Conservation (phyloP, 1,284 basidiomycete species). For the Malassezia dermatis region DNA sequence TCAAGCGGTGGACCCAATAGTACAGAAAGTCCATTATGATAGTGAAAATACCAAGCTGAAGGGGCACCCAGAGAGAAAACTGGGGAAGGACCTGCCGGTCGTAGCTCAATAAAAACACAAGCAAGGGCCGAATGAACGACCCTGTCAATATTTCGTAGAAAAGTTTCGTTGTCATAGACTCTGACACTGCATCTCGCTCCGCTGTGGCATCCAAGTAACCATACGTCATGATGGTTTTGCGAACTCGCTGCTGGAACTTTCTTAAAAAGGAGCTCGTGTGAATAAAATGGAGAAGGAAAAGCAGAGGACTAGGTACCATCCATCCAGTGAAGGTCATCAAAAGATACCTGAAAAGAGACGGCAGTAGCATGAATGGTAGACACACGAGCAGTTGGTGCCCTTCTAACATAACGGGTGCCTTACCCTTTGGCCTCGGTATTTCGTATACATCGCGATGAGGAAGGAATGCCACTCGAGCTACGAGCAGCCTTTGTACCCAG, state of each 20-base stretch:
- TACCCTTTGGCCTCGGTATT: constrained; percentile 1
- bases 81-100: neutral
- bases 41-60: constrained; percentile 20
- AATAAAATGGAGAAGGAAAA: constrained; percentile 23
- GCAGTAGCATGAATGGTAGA: constrained; percentile 20
- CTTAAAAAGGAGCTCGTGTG: constrained; percentile 22
- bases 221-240: constrained; percentile 16
- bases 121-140: constrained; percentile 2
- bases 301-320: constrained; percentile 23
- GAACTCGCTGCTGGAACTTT: constrained; percentile 18
- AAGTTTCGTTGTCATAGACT: constrained; percentile 19
- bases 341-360: constrained; percentile 24
- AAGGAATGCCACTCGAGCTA: neutral
- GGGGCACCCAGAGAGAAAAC: constrained; percentile 14
- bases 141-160: constrained; percentile 10
- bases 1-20: constrained; percentile 35
- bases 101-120: constrained; percentile 17
- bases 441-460: neutral
- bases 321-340: constrained; percentile 24
- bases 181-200: constrained; percentile 28
- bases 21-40: constrained; percentile 28
- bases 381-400: constrained; percentile 26
- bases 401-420: constrained; percentile 24
- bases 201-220: constrained; percentile 30
- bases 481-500: neutral